These are phyloP conservation scores for Hortiboletus campestris DNA, from an alignment of 768 basidiomycete species.

Conservation along the genomic window DNA sequence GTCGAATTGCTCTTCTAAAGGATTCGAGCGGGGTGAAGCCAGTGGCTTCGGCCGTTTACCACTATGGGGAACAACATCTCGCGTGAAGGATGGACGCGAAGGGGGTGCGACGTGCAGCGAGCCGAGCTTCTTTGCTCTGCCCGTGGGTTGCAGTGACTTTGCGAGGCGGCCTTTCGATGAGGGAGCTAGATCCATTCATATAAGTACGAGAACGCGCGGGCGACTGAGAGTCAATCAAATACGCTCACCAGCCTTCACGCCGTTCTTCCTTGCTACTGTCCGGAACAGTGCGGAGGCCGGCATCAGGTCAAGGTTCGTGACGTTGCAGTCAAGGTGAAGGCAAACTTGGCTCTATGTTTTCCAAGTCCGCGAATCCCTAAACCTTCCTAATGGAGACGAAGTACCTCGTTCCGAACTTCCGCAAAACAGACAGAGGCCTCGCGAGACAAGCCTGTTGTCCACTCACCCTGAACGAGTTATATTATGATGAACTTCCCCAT, in stretches of 20 bases:
- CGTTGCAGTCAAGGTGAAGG: too few species aligned
- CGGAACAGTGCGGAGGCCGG: conserved; percentile 1
- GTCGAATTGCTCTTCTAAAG: conserved; percentile 39
- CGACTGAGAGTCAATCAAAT: not conserved
- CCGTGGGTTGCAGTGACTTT: conserved; percentile 27
- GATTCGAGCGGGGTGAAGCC: conserved; percentile 15
- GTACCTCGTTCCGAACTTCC: not conserved
- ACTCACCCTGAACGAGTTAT: not conserved
- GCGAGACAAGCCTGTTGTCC: not conserved
- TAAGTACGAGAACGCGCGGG: not conserved
- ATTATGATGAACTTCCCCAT: not conserved
- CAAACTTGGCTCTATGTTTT: not conserved
- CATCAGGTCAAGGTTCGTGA: conserved; percentile 6
- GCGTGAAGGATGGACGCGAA: conserved; percentile 15
- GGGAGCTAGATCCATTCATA: conserved; percentile 10
- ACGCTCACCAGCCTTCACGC: conserved; percentile 14
- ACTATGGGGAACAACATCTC: conserved; percentile 20
- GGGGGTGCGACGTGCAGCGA: conserved; percentile 25
- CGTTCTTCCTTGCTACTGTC: conserved; percentile 11
- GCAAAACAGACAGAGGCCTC: not conserved
- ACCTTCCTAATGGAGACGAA: conserved; percentile 12
- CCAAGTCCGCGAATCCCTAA: conserved; percentile 7
- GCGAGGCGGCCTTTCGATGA: conserved; percentile 29
- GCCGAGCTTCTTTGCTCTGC: conserved; percentile 26
- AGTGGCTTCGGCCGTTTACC: conserved; percentile 8